A percentile compares a stretch with the other conserved stretches of the same genome.
These are phyloP conservation scores for Parafenestella ontariensis DNA, from an alignment of 2,329 filamentous ascomycete species.

Conservation along the genomic window DNA sequence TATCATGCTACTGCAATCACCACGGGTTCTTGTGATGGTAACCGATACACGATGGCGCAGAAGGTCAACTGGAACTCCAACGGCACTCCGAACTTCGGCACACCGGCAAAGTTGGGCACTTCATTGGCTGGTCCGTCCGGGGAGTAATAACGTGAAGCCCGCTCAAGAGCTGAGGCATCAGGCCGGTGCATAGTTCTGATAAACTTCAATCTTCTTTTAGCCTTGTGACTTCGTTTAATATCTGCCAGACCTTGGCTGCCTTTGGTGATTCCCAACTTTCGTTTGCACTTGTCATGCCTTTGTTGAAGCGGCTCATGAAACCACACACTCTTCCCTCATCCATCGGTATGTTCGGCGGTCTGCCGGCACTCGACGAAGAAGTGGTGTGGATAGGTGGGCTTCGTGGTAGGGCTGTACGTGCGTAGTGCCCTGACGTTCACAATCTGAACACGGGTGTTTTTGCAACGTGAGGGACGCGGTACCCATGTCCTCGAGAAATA, in stretches of 20 bases:
- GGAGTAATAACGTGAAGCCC: constrained; percentile 26
- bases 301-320: no score
- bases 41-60: constrained; percentile 62
- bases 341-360: no score
- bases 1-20: constrained; percentile 62
- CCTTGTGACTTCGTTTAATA: no score
- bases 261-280: no score
- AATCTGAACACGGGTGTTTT: background rate
- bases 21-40: constrained; percentile 60
- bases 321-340: no score
- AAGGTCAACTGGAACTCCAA: constrained; percentile 59
- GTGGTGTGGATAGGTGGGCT: no score
- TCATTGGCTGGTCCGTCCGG: constrained; percentile 45
- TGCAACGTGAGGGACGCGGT: background rate
- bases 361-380: no score
- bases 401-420: background rate
- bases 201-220: no score
- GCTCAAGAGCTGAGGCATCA: no score
- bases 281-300: no score
- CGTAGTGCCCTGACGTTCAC: background rate
- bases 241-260: no score
- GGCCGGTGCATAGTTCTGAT: no score
- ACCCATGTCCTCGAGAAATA: background rate
- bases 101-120: constrained; percentile 36
- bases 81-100: constrained; percentile 62